These are phyloP conservation scores for Boletus huronensis DNA, from an alignment of 768 basidiomycete species.

Conservation along the genomic window DNA sequence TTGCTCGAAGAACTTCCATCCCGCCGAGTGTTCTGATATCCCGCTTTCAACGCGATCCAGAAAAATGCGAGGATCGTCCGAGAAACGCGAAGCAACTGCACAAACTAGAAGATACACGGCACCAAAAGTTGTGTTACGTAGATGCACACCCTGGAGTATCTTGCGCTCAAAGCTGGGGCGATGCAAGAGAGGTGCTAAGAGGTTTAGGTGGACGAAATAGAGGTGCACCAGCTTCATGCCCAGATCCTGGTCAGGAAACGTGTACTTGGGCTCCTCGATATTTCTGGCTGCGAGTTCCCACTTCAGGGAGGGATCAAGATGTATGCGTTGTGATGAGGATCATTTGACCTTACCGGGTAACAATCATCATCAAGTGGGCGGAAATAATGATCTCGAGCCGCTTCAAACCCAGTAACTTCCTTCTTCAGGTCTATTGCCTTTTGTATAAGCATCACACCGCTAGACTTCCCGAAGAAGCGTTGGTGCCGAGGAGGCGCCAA, in stretches of 20 bases:
- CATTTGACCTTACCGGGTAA: slow-evolving; percentile 26
- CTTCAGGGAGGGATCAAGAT: slow-evolving; percentile 11
- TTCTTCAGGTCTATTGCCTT: slow-evolving; percentile 57
- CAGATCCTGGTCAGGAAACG: slow-evolving; percentile 52
- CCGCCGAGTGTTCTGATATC: slow-evolving; percentile 41
- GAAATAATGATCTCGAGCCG: slow-evolving; percentile 4
- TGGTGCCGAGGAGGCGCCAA: slow-evolving; percentile 4
- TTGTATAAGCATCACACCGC: slow-evolving; percentile 39
- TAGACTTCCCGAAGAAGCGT: slow-evolving; percentile 42
- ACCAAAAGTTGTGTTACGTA: slow-evolving; percentile 49
- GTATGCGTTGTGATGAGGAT: background rate
- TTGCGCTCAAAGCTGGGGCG: slow-evolving; percentile 60
- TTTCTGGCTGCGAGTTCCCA: slow-evolving; percentile 27
- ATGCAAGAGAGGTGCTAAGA: slow-evolving; percentile 68
- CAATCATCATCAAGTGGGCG: background rate
- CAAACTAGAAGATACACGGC: slow-evolving; percentile 65
- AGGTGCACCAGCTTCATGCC: slow-evolving; percentile 49
- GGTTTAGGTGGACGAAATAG: slow-evolving; percentile 60
- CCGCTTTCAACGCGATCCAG: slow-evolving; percentile 32
- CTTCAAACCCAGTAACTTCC: slow-evolving; percentile 45
- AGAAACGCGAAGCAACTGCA: slow-evolving; percentile 57
- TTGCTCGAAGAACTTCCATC: slow-evolving; percentile 48
- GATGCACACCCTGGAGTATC: slow-evolving; percentile 47
- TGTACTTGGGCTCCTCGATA: slow-evolving; percentile 29
- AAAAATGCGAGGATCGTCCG: slow-evolving; percentile 54